Evolutionary conservation across 1,284 basidiomycete genomes (phyloP).

Genomic region (Fomes fomentarius): DNA sequence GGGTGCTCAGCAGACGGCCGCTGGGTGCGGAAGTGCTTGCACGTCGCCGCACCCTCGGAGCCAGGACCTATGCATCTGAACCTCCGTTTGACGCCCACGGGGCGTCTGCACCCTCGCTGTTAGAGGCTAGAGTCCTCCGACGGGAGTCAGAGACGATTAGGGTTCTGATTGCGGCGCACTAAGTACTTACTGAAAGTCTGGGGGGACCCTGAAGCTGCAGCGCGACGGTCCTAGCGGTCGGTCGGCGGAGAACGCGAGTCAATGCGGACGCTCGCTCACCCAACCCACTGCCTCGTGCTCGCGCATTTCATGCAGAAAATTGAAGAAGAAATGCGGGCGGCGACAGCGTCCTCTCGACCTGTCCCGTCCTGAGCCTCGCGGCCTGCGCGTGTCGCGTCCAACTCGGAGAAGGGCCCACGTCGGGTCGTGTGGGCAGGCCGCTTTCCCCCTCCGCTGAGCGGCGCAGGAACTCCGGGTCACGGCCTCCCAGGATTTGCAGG

Average conservation of each 20-base stretch:
- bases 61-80: no score
- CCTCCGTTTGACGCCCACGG: no score
- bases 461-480: not conserved
- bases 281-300: no score
- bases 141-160: not conserved
- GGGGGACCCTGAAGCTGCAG: not conserved
- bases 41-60: no score
- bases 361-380: not conserved
- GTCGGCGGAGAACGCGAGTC: not conserved
- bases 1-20: no score
- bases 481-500: slow-evolving; percentile 8
- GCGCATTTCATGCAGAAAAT: no score
- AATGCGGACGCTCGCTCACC: not conserved
- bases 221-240: not conserved
- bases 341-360: no score
- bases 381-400: not conserved
- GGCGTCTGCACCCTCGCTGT: not conserved
- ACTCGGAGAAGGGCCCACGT: no score
- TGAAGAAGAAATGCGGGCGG: no score
- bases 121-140: not conserved
- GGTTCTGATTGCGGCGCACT: slow-evolving; percentile 3
- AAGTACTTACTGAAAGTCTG: not conserved
- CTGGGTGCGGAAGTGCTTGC: no score
- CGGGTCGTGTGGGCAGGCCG: not conserved
- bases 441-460: not conserved